Evolutionary conservation across 805 yeast genomes (phyloP), one percentile per base, ranked within the genome.

Genomic region (Lachancea waltii): DNA sequence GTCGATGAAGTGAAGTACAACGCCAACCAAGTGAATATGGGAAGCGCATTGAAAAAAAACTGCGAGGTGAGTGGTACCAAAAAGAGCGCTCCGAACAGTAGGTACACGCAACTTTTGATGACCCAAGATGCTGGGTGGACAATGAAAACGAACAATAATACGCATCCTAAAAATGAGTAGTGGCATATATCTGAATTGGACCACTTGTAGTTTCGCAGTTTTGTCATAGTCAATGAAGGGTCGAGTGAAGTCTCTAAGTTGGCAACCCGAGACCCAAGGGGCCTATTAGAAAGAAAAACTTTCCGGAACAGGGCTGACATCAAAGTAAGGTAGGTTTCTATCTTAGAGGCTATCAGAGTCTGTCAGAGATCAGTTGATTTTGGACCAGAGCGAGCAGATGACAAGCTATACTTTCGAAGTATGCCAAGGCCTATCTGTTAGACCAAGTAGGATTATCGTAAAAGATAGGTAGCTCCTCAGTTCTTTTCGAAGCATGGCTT

Each of bases 11-110:
- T 73, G 63, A 83, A 86, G 63, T 80, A 89, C 36, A 90, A 69
- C 17, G 86, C 77, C 48, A 85, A 72, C 95, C 96, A 89, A 2
- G 94, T 70, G 39, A 81, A 73, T 16, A 90, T 77, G 3, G 97
- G 97, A 54, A 85, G 62, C 10, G 86, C 92, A 49, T 78, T 79
- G 36, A 85, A 68, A 60, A 85, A 85, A 58, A 89, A 86, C 60
- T 90, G 97, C 6, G 83, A 72, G 1, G 92, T 77, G 30, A 82
- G 60, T 6, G 97, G 97, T 10, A 87, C 53, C 35, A 82, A 63
- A 44, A 83, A 66, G 8, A 71, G 49, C 15, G 66, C 41, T 24
- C 70, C 60, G 27, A 75, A 64, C 17, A 72, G 33, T 67, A 65
- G 28, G 61, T 56, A 41, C 45, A 53, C 40, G 48, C 53, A 16